Evolutionary conservation across 1,284 basidiomycete genomes (phyloP), one percentile per base, ranked within the genome.

Genomic region (Rhodotorula sp.): DNA sequence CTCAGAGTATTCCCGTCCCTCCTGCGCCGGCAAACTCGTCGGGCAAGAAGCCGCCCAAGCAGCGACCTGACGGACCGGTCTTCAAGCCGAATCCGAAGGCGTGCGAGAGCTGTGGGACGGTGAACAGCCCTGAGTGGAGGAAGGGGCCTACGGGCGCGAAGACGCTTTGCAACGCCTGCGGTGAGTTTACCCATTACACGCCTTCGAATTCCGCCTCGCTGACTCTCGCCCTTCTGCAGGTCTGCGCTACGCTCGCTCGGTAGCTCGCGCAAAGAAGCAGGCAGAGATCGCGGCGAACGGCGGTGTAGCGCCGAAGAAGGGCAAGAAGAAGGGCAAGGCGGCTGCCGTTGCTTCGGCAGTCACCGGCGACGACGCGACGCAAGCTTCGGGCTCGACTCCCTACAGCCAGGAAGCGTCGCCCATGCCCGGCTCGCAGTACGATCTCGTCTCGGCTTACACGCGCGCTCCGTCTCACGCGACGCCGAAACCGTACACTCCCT

Each of bases 121-220:
- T 87, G 20, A 87, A 88, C 62, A 92, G 90, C 76, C 94, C 94
- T 0, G 94, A 97, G 80, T 97, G 94, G 94, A 84, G 94, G 77
- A 93, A 95, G 80, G 92, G 79, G 39, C 81, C 81, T 65, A 90
- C 86, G 76, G 92, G 92, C 24, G 89, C 90, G 80, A 94, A 94
- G 82, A 90, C 93, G 79, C 83, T 95, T 57, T 95, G 92, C 80
- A 95, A 95, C 81, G 92, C 92, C 11, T 75, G 74, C 53, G 74
- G 90, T 94, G 81, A 84, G 60, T 39, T 22, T 3, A 2, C 90
- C 85, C n/a, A n/a, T 64, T 62, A 15, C 57, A 1, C 68, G 70
- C 64, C 64, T 64, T 70, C 32, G 32, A 8, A 7, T 30, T 10
- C 13, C 7, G 6, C n/a, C 2, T 11, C 24, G 20, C 32, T 36